These are phyloP conservation scores for Glebionis coronaria DNA, from an alignment of 129 eudicot species.

Conservation along the genomic window DNA sequence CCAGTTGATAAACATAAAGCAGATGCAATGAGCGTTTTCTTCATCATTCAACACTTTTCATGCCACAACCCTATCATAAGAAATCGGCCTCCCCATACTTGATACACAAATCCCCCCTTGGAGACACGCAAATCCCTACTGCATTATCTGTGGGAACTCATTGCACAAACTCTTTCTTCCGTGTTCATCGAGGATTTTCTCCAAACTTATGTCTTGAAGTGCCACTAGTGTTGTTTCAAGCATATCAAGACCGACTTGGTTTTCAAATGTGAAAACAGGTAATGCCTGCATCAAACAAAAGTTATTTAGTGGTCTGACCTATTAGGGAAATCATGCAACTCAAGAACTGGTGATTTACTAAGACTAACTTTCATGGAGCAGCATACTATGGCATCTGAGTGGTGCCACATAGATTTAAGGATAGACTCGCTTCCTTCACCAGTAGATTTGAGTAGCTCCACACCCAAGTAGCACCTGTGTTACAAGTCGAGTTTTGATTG, in stretches of 20 bases:
- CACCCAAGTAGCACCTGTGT: constrained; percentile 68
- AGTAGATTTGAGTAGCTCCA: constrained; percentile 56
- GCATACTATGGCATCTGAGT: constrained; percentile 84
- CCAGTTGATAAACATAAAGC: constrained; percentile 92
- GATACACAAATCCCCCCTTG: too few relatives aligned
- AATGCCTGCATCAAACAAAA: constrained; percentile 28
- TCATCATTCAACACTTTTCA: constrained; percentile 92
- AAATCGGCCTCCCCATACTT: constrained; percentile 90
- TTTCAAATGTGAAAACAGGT: constrained; percentile 42
- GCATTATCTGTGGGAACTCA: too few relatives aligned
- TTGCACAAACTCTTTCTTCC: constrained; percentile 32
- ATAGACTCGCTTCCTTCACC: constrained; percentile 65
- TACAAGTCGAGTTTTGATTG: neutral
- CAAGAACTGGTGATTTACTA: neutral
- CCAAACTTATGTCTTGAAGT: constrained; percentile 81
- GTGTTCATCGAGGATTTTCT: constrained; percentile 50
- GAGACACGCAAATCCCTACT: too few relatives aligned
- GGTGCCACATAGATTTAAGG: constrained; percentile 77
- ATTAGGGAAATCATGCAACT: neutral
- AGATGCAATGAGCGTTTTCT: constrained; percentile 70
- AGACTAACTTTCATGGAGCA: constrained; percentile 72
- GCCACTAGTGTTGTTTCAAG: constrained; percentile 51
- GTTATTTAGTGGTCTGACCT: neutral
- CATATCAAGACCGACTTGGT: constrained; percentile 54
- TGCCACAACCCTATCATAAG: constrained; percentile 80